Evolutionary conservation across 371 early-diverging fungal genomes (phyloP), one percentile per base, ranked within the genome.

Genomic region (Sporodiniella umbellata): DNA sequence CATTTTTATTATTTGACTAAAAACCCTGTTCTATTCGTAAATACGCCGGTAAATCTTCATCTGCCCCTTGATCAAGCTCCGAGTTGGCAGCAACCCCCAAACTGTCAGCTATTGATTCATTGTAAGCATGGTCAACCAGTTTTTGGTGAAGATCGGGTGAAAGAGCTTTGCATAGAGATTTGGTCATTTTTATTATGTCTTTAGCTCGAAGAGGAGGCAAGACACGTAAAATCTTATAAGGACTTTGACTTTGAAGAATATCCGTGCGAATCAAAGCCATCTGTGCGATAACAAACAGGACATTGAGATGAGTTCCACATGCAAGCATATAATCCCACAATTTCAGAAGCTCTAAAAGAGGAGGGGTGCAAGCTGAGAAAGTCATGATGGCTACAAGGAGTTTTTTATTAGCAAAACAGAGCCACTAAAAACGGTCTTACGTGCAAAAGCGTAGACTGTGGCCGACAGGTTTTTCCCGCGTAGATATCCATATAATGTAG

Each of bases 301-400:
- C 86, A 55, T 96, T 96, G 33, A 93, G 72, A 68, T 97, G 95
- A 38, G 93, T 74, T 5, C 98, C 98, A 64, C 81, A 90, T 0
- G 94, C 89, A 52, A 97, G 72, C 60, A 90, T 75, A 51, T 91
- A 88, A 63, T 97, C 98, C 98, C 98, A 97, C 22, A 97, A 78
- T 26, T 81, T 67, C 31, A 95, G 69, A 0, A 90, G 75, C 66
- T 95, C 85, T 18, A 81, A 73, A 48, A 95, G 65, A 31, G 98
- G 96, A 0, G 90, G 93, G 1, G 88, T 88, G 60, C 92, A 89
- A 11, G 95, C 95, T 42, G 84, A 87, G 42, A 97, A 83, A 2
- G 98, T 94, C 81, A 95, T 80, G 12, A 95, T 84, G n/a, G 91
- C 92, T 93, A 22, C 26, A 55, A 19, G 49, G 24, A 14, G 19